Evolutionary conservation across 2,329 filamentous ascomycete genomes (phyloP).

Genomic region (Leptographium lundbergii): DNA sequence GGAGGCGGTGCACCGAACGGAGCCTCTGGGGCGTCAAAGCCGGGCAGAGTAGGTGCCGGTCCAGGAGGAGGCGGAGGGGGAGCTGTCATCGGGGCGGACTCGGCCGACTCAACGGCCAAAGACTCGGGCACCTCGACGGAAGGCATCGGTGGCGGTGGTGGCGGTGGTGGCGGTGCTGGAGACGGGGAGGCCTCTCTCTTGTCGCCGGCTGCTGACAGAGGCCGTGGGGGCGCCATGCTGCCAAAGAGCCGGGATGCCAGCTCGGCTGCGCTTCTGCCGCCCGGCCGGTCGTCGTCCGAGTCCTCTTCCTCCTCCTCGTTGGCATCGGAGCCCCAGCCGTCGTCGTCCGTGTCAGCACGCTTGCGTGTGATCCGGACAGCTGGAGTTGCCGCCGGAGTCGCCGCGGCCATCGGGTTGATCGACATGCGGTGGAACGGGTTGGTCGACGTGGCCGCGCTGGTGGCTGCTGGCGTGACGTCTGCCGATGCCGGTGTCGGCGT

Average conservation of each 20-base stretch:
- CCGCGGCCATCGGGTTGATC: constrained; percentile 39
- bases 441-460: constrained; percentile 51
- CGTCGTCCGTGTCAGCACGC: constrained; percentile 43
- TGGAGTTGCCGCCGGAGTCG: constrained; percentile 28
- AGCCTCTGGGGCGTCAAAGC: neutral
- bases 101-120: too few species aligned
- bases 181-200: constrained; percentile 35
- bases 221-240: constrained; percentile 88
- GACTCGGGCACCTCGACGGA: too few species aligned
- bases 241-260: constrained; percentile 92
- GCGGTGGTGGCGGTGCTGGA: constrained; percentile 10
- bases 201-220: constrained; percentile 69
- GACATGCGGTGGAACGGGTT: constrained; percentile 92
- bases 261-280: constrained; percentile 76
- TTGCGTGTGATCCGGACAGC: constrained; percentile 36
- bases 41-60: constrained; percentile 9
- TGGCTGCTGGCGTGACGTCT: constrained; percentile 17
- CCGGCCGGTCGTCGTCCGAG: constrained; percentile 65
- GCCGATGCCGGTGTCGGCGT: constrained; percentile 32
- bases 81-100: too few species aligned
- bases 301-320: constrained; percentile 45
- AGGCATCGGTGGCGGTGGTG: too few species aligned
- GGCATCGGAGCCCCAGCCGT: constrained; percentile 81
- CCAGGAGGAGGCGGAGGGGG: constrained; percentile 25
- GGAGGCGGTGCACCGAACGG: constrained; percentile 17